Conservation (phyloP, 2,329 filamentous ascomycete species). For the Fusarium sp. region DNA sequence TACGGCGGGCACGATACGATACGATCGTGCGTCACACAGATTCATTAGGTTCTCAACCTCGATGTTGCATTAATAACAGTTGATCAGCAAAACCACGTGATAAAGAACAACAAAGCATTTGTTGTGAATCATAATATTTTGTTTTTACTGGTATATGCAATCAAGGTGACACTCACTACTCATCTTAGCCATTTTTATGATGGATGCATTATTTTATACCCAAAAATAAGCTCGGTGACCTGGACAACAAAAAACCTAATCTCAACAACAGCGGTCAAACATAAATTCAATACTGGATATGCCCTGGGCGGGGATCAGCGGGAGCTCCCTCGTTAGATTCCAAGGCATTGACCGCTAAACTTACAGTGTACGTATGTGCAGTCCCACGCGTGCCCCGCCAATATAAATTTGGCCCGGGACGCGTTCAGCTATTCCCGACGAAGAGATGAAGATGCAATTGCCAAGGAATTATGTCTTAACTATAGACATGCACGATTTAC, state of each 20-base stretch:
- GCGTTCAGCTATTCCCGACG: constrained; percentile 13
- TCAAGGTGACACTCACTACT: background rate
- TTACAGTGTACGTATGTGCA: too few relatives aligned
- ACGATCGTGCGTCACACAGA: constrained; percentile 33
- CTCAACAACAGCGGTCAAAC: constrained; percentile 37
- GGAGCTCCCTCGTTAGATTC: constrained; percentile 27
- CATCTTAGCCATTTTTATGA: background rate
- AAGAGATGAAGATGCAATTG: background rate
- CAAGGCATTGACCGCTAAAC: constrained; percentile 31
- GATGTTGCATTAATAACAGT: constrained; percentile 15
- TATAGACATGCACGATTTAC: background rate
- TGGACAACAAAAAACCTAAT: constrained; percentile 29
- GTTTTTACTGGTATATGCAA: background rate
- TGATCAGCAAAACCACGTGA: constrained; percentile 32
- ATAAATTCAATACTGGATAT: constrained; percentile 21
- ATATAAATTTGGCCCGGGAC: constrained; percentile 8
- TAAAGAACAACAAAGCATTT: background rate
- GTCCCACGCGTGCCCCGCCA: background rate
- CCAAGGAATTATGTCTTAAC: background rate
- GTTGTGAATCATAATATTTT: background rate
- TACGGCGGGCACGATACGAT: constrained; percentile 11
- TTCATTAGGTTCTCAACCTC: background rate
- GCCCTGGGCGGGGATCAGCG: constrained; percentile 28
- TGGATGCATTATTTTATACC: background rate
- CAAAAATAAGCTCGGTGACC: constrained; percentile 27